phyloP scores from a whole-genome alignment of 2,329 filamentous ascomycete genomes.

The Aspergillus quadricinctus region DNA sequence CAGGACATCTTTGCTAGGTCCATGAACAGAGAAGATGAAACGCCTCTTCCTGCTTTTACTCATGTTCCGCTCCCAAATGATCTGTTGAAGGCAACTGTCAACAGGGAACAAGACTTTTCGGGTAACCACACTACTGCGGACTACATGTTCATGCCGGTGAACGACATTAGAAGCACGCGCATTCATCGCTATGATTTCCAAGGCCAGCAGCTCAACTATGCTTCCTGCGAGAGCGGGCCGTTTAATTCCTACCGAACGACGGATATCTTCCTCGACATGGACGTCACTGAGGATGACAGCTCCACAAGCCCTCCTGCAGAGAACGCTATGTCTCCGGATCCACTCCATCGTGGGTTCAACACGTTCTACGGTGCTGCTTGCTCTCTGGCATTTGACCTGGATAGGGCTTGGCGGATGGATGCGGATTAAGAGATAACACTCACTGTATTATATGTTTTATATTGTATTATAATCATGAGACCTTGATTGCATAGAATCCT shows the following conservation, averaged over 20 bases:
- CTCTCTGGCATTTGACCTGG: slow-evolving; percentile 34
- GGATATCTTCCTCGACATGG: slow-evolving; percentile 30
- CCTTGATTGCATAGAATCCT: neutral
- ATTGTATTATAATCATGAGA: slow-evolving; percentile 1
- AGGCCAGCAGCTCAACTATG: slow-evolving; percentile 28
- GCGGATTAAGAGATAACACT: neutral
- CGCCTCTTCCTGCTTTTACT: slow-evolving; percentile 28
- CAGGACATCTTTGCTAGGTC: slow-evolving; percentile 16
- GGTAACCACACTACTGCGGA: slow-evolving; percentile 20
- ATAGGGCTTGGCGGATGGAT: slow-evolving; percentile 13
- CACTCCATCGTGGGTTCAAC: slow-evolving; percentile 25
- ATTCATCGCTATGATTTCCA: slow-evolving; percentile 30
- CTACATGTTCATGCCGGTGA: slow-evolving; percentile 34
- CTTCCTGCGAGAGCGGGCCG: slow-evolving; percentile 30
- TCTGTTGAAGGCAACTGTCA: slow-evolving; percentile 9
- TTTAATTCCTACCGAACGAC: slow-evolving; percentile 25
- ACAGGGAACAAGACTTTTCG: neutral
- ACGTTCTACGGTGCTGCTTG: slow-evolving; percentile 36
- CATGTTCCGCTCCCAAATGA: slow-evolving; percentile 26
- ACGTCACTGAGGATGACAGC: slow-evolving; percentile 11
- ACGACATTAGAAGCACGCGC: slow-evolving; percentile 23
- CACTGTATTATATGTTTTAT: slow-evolving; percentile 3
- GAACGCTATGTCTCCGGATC: slow-evolving; percentile 1
- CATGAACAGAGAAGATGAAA: slow-evolving; percentile 5
- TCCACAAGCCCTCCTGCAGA: neutral